These are phyloP conservation scores for Candida montana DNA, from an alignment of 805 yeast genomes.

Conservation along the genomic window DNA sequence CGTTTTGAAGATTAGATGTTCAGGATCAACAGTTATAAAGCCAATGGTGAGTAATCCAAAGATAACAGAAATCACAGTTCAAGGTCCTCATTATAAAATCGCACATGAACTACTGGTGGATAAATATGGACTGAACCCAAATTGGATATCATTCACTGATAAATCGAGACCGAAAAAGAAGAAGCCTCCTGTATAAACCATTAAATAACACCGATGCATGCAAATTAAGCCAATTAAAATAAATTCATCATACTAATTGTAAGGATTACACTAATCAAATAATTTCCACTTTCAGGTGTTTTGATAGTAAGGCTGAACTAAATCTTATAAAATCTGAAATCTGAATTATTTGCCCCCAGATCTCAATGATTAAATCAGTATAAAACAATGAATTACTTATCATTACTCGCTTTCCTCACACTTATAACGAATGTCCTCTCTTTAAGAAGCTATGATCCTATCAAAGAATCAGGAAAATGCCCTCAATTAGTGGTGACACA, in stretches of 20 bases:
- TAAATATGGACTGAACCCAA: conserved; percentile 55
- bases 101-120: conserved; percentile 52
- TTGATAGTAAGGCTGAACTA: too few species aligned
- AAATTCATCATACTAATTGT: too few species aligned
- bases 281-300: too few species aligned
- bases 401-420: background rate
- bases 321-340: too few species aligned
- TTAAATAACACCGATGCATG: background rate
- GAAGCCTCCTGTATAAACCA: conserved; percentile 13
- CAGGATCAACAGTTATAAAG: conserved; percentile 80
- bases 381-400: background rate
- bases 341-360: too few species aligned
- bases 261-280: too few species aligned
- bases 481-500: background rate
- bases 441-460: background rate
- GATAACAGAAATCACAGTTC: conserved; percentile 70
- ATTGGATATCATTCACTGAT: conserved; percentile 63
- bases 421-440: background rate
- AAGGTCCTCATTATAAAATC: conserved; percentile 77
- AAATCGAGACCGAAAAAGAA: conserved; percentile 53
- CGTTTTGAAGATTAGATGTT: conserved; percentile 71
- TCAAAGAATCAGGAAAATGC: background rate
- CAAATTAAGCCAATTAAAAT: too few species aligned
- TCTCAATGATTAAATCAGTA: too few species aligned
- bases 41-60: conserved; percentile 51